Conservation (phyloP, 192 early-diverging fungal genomes). For the Thamnidium elegans region DNA sequence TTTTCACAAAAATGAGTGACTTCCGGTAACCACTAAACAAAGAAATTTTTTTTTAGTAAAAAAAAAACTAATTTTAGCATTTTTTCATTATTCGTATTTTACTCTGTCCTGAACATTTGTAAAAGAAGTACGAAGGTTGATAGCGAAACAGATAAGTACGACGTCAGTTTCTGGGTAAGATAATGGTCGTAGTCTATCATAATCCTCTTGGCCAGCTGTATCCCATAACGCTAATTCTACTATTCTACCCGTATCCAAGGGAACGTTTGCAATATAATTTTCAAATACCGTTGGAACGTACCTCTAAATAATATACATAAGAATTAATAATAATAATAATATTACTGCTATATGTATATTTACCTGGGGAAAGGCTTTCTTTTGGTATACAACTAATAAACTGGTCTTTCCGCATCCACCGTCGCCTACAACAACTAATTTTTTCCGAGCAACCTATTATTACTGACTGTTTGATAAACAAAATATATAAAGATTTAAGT, state of each 20-base stretch:
- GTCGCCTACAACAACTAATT: slow-evolving; percentile 81
- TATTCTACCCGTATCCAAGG: slow-evolving; percentile 48
- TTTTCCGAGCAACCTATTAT: slow-evolving; percentile 42
- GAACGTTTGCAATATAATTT: slow-evolving; percentile 60
- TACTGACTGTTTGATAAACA: not conserved
- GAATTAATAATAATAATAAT: not conserved
- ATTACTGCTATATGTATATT: slow-evolving; percentile 24
- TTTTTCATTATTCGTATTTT: slow-evolving; percentile 1
- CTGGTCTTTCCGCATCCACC: slow-evolving; percentile 81
- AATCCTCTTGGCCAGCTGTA: slow-evolving; percentile 75
- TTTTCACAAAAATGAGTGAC: slow-evolving; percentile 40
- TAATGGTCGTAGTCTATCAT: slow-evolving; percentile 65
- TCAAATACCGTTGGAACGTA: slow-evolving; percentile 77
- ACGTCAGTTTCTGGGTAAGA: slow-evolving; percentile 69
- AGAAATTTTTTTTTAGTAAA: not conserved
- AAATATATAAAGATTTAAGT: not conserved
- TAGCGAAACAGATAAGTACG: slow-evolving; percentile 66
- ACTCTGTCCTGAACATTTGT: slow-evolving; percentile 78
- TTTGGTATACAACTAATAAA: slow-evolving; percentile 70
- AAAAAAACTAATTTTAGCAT: too few species aligned
- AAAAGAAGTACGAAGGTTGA: slow-evolving; percentile 69
- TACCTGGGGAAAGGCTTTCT: slow-evolving; percentile 78
- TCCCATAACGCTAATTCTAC: slow-evolving; percentile 73
- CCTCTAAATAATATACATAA: slow-evolving; percentile 31
- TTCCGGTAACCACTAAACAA: slow-evolving; percentile 13